Evolutionary conservation across 495 filamentous ascomycete species (phyloP).

Genomic region (Podospora tetraspora): DNA sequence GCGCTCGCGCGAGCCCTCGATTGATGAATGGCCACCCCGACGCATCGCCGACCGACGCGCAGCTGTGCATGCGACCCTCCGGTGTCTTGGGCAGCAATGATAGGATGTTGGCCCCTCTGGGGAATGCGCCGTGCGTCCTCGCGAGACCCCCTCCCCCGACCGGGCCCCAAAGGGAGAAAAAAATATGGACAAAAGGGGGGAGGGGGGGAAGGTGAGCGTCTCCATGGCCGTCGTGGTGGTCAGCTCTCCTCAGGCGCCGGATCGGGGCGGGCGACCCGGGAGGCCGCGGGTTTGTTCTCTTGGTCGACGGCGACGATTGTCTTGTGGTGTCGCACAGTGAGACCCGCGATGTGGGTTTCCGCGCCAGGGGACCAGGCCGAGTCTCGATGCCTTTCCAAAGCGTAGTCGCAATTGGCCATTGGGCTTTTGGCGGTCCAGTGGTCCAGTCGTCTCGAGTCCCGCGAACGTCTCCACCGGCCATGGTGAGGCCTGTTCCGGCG

Average conservation of each 20-base stretch:
- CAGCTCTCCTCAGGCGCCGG: constrained; percentile 2
- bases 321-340: constrained; percentile 10
- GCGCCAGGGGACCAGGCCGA: constrained; percentile 14
- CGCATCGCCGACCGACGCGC: constrained; percentile 29
- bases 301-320: not conserved
- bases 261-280: constrained; percentile 1
- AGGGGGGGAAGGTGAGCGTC: not conserved
- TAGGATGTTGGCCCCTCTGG: constrained; percentile 26
- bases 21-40: constrained; percentile 28
- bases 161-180: not conserved
- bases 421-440: not conserved
- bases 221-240: not conserved
- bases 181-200: not conserved
- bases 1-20: constrained; percentile 17
- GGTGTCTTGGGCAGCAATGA: constrained; percentile 24
- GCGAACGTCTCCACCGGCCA: constrained; percentile 11
- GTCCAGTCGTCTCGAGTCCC: constrained; percentile 2
- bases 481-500: constrained; percentile 27
- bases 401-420: constrained; percentile 24
- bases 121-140: constrained; percentile 16
- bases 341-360: constrained; percentile 14
- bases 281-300: not conserved
- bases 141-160: not conserved
- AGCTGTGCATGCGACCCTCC: constrained; percentile 36
- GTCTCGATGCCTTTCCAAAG: constrained; percentile 15